Conservation (phyloP, 768 basidiomycete genomes). For the Psilocybe subaeruginosa region DNA sequence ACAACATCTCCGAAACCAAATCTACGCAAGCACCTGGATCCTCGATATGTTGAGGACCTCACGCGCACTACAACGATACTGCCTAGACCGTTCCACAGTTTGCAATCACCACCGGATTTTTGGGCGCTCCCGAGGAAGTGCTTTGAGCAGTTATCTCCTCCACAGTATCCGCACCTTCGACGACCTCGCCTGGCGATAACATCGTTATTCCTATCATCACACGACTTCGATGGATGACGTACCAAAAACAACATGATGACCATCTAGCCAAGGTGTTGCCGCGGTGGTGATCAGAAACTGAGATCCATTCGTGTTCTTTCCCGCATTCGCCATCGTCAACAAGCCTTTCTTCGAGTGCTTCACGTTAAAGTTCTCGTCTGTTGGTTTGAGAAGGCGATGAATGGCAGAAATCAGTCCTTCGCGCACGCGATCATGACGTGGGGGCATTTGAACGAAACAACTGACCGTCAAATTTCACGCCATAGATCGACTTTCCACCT, state of each 20-base stretch:
- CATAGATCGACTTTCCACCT: slow-evolving; percentile 83
- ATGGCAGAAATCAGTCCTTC: background rate
- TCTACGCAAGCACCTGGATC: background rate
- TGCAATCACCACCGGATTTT: slow-evolving; percentile 6
- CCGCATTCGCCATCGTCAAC: slow-evolving; percentile 83
- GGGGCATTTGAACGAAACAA: slow-evolving; percentile 2
- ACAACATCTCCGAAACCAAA: background rate
- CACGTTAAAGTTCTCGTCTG: slow-evolving; percentile 84
- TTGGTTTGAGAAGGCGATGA: slow-evolving; percentile 7
- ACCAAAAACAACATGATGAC: slow-evolving; percentile 88
- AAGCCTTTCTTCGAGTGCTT: slow-evolving; percentile 74
- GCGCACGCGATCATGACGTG: background rate
- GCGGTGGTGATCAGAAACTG: slow-evolving; percentile 92
- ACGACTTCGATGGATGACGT: slow-evolving; percentile 16
- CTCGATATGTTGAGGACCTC: background rate
- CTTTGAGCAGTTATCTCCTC: slow-evolving; percentile 46
- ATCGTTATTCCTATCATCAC: background rate
- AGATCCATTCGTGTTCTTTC: slow-evolving; percentile 83
- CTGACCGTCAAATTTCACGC: slow-evolving; percentile 65
- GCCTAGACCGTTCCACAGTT: slow-evolving; percentile 7
- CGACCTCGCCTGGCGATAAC: slow-evolving; percentile 54
- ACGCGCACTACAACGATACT: background rate
- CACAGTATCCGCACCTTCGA: slow-evolving; percentile 63
- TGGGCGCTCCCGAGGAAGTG: slow-evolving; percentile 33
- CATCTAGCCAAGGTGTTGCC: slow-evolving; percentile 78